Evolutionary conservation across 352 stramenopile species (phyloP).

Genomic region (Pythium aristosporum): DNA sequence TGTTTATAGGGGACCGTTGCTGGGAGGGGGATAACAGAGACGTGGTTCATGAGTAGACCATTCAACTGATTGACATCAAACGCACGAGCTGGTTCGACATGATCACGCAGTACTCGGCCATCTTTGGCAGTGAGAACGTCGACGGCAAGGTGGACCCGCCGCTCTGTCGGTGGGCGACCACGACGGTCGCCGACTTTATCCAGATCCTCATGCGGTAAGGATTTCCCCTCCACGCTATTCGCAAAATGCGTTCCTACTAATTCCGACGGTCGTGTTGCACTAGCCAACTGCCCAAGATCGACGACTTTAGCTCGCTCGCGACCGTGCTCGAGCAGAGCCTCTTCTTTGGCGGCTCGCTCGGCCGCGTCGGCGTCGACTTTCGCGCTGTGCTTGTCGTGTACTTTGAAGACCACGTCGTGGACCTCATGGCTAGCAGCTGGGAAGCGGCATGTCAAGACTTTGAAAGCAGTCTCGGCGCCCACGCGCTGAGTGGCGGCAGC

Average conservation of each 20-base stretch:
- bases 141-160: constrained; percentile 79
- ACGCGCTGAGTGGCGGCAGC: constrained; percentile 29
- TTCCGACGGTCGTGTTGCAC: neutral
- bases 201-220: constrained; percentile 76
- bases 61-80: constrained; percentile 88
- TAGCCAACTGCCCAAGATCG: constrained; percentile 83
- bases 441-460: constrained; percentile 59
- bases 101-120: constrained; percentile 90
- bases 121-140: constrained; percentile 84
- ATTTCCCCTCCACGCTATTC: neutral
- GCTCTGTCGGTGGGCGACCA: constrained; percentile 78
- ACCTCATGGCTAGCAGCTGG: constrained; percentile 65
- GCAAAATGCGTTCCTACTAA: neutral
- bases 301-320: constrained; percentile 79
- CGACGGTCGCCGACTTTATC: constrained; percentile 78
- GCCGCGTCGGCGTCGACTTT: constrained; percentile 82
- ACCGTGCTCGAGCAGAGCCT: constrained; percentile 83
- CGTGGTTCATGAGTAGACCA: constrained; percentile 38
- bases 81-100: constrained; percentile 90
- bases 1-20: neutral
- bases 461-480: constrained; percentile 46
- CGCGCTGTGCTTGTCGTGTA: constrained; percentile 74
- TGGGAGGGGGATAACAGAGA: neutral
- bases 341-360: constrained; percentile 82
- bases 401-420: constrained; percentile 80